Conservation (phyloP, 306 rosid species). For the Canavalia ensiformis region DNA sequence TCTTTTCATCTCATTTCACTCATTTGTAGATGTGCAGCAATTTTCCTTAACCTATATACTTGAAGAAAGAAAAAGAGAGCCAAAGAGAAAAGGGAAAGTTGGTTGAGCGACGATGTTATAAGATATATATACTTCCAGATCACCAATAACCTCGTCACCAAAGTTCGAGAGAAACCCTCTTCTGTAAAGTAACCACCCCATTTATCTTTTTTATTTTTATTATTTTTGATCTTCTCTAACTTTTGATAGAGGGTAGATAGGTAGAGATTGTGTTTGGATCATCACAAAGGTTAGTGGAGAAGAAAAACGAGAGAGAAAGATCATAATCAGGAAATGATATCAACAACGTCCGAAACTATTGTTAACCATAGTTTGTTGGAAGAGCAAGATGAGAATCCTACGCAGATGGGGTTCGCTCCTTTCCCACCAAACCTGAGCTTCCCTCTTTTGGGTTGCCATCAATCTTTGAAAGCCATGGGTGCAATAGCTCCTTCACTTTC, state of each 20-base stretch:
- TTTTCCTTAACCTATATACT: neutral
- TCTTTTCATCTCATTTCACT: neutral
- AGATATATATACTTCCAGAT: constrained; percentile 13
- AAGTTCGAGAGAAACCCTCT: constrained; percentile 26
- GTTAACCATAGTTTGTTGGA: constrained; percentile 69
- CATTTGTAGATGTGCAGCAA: neutral
- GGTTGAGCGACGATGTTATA: constrained; percentile 20
- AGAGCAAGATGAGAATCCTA: constrained; percentile 60
- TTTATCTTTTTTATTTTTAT: constrained; percentile 51
- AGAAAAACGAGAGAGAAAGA: neutral
- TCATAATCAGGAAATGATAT: constrained; percentile 49
- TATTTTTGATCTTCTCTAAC: neutral
- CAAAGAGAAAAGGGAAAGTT: constrained; percentile 51
- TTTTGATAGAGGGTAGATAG: constrained; percentile 24
- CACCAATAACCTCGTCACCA: neutral
- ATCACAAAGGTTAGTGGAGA: neutral
- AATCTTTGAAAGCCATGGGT: constrained; percentile 58
- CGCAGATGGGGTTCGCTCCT: constrained; percentile 73
- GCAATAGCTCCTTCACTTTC: constrained; percentile 55
- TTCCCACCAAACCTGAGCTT: constrained; percentile 65
- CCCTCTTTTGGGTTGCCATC: constrained; percentile 65
- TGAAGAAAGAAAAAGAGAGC: neutral
- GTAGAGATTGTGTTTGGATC: neutral
- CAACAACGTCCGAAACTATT: constrained; percentile 60
- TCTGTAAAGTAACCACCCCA: neutral